These are phyloP conservation scores for Lodderomyces elongisporus DNA, from an alignment of 1,139 yeast species.

Conservation along the genomic window DNA sequence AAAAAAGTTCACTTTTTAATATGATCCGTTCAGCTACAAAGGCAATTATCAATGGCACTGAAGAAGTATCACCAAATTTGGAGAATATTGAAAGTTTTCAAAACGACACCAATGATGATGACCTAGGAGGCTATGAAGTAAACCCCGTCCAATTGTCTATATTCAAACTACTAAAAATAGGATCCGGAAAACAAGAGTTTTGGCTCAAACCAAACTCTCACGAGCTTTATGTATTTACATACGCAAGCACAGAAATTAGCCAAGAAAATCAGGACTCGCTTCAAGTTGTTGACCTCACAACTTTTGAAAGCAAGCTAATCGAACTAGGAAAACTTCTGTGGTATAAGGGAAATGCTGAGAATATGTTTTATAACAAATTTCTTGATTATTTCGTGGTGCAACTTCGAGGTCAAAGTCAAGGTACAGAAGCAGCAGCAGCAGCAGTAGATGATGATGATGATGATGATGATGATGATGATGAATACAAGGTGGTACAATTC, in stretches of 20 bases:
- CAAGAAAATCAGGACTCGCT: conserved; percentile 15
- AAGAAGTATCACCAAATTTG: conserved; percentile 20
- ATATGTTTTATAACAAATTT: conserved; percentile 23
- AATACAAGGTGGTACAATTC: too few relatives aligned
- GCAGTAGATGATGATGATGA: too few relatives aligned
- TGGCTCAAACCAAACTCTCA: conserved; percentile 42
- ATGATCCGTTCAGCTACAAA: conserved; percentile 35
- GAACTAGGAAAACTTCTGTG: conserved; percentile 27
- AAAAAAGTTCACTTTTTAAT: conserved; percentile 24
- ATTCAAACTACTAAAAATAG: conserved; percentile 32
- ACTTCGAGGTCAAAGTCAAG: too few relatives aligned
- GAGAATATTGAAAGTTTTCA: conserved; percentile 38
- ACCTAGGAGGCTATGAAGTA: conserved; percentile 22
- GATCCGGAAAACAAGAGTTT: conserved; percentile 27
- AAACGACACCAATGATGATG: conserved; percentile 29
- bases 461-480: too few relatives aligned
- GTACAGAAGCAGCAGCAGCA: too few relatives aligned
- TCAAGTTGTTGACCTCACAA: conserved; percentile 33
- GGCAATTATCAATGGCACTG: conserved; percentile 25
- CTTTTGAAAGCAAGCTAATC: conserved; percentile 27
- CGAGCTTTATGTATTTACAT: conserved; percentile 30
- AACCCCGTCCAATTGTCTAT: conserved; percentile 28
- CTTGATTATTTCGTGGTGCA: conserved; percentile 29
- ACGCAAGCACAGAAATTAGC: conserved; percentile 14
- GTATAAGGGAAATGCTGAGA: conserved; percentile 22